Conservation (phyloP, 2,329 filamentous ascomycete species). For the Huntiella savannae region DNA sequence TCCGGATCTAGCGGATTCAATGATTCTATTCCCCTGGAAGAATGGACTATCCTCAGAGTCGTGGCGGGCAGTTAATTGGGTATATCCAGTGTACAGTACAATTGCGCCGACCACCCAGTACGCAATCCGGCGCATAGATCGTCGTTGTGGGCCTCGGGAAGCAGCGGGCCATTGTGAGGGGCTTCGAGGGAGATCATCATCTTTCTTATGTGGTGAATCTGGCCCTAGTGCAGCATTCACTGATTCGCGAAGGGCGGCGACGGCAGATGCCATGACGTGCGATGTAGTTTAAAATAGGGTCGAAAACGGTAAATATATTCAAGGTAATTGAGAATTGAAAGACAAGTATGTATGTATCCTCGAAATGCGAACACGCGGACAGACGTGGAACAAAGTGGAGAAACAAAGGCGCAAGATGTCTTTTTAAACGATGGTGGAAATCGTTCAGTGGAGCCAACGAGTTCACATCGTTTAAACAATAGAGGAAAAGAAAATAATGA, state of each 20-base stretch:
- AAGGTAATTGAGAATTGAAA: too few relatives aligned
- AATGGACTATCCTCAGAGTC: conserved; percentile 9
- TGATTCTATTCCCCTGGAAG: conserved; percentile 2
- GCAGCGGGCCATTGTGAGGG: conserved; percentile 18
- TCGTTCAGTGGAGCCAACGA: too few relatives aligned
- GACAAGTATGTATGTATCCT: too few relatives aligned
- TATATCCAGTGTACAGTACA: neutral
- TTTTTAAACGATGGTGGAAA: too few relatives aligned
- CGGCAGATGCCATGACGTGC: neutral
- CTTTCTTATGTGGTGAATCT: conserved; percentile 37
- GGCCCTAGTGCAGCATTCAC: conserved; percentile 17
- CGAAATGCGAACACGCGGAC: too few relatives aligned
- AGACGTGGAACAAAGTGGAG: too few relatives aligned
- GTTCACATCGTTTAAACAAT: too few relatives aligned
- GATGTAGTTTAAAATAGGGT: too few relatives aligned
- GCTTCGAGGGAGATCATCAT: conserved; percentile 30
- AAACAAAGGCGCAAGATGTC: too few relatives aligned
- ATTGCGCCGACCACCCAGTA: conserved; percentile 24
- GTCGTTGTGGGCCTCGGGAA: conserved; percentile 24
- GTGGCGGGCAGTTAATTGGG: conserved; percentile 1
- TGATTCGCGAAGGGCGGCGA: conserved; percentile 6
- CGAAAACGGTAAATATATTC: too few relatives aligned
- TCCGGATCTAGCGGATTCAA: neutral
- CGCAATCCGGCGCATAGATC: conserved; percentile 33
- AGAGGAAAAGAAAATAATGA: too few relatives aligned